These are phyloP conservation scores for Dictyostelium discoideum DNA, from an alignment of 78 protist genomes.

Conservation along the genomic window dicty_2.7 NC_007088.5:6315501-6316000, in stretches of 20 bases:
- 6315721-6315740: constrained; percentile 49
- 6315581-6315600: constrained; percentile 24
- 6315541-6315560: constrained; percentile 27
- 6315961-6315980: not conserved
- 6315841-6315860: constrained; percentile 84
- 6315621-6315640: constrained; percentile 74
- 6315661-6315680: constrained; percentile 30
- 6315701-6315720: constrained; percentile 35
- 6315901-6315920: not conserved
- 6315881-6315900: not conserved
- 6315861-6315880: constrained; percentile 19
- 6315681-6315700: constrained; percentile 34
- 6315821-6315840: constrained; percentile 89
- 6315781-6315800: constrained; percentile 63
- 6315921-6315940: constrained; percentile 8
- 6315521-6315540: constrained; percentile 12
- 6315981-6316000: not conserved
- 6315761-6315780: constrained; percentile 46
- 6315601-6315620: constrained; percentile 42
- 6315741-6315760: constrained; percentile 81
- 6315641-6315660: constrained; percentile 66
- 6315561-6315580: constrained; percentile 53
- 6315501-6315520: constrained; percentile 33
- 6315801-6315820: constrained; percentile 1
- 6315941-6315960: not conserved